Evolutionary conservation across 2,329 filamentous ascomycete species (phyloP), one percentile per base, ranked within the genome.

Genomic region (Aspergillus japonicus): DNA sequence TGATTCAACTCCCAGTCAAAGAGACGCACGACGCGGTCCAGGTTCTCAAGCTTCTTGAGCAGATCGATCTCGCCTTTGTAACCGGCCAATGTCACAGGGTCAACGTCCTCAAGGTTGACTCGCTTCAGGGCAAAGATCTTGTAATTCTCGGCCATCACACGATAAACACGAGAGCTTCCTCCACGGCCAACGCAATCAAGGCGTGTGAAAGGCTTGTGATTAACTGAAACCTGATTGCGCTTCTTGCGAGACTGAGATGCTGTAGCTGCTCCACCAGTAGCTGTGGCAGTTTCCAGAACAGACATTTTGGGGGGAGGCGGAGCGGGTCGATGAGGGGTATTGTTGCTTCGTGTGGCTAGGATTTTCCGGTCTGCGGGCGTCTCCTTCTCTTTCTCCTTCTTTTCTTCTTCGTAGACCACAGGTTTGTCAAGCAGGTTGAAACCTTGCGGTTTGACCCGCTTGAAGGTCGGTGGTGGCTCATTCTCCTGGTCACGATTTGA

Each of bases 61-160:
- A 99, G 81, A 68, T 97, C 93, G 60, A 99, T 99, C 75, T 99
- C 95, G 57, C 94, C 94, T 74, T 96, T 95, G 80, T 91, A 98
- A 1, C 94, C 94, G 59, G 86, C 85, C 55, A 99, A 86, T 0
- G 91, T 91, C 24, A 83, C 81, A 66, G 95, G 91, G 71, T 99
- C 94, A 29, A 92, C 90, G 68, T 94, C 90, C 71, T 96, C 92
- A 7, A 98, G 82, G 55, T 94, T 91, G 24, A 99, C 95, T 52
- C 92, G 85, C 78, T 99, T 99, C 66, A 99, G 78, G 0, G 95
- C 95, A 76, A 96, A 93, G 76, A 96, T 91, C 74, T 93, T 96
- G 70, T 92, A 93, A 71, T 97, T 98, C 75, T 99, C 95, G 0
- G 95, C 94, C 81, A 96, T 96, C 35, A 99, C 95, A 50, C 92